Percentiles rank a stretch among this genome's conserved stretches.
These are phyloP conservation scores for Candida oleophila DNA, from an alignment of 805 yeast species.

Conservation along the genomic window DNA sequence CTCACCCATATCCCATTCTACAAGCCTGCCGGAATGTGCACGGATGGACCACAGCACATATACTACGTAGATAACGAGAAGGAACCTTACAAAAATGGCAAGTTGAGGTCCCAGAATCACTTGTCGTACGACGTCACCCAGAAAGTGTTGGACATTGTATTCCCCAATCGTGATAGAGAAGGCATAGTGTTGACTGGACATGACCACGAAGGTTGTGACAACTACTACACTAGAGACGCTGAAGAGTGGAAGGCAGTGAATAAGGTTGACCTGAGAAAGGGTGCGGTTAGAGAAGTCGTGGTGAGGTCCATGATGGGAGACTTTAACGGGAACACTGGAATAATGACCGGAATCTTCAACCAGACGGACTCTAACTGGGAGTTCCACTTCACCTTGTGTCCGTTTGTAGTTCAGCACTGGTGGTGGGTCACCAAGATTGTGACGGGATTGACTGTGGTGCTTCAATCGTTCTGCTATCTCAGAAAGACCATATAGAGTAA, in stretches of 20 bases:
- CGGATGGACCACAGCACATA: slow-evolving; percentile 72
- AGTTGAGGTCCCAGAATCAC: slow-evolving; percentile 84
- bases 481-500: neutral
- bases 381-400: slow-evolving; percentile 71
- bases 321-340: slow-evolving; percentile 83
- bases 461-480: slow-evolving; percentile 21
- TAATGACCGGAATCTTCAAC: slow-evolving; percentile 72
- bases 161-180: slow-evolving; percentile 56
- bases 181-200: slow-evolving; percentile 92
- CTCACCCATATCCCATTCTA: slow-evolving; percentile 88
- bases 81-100: slow-evolving; percentile 69
- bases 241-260: slow-evolving; percentile 10
- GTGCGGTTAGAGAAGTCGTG: slow-evolving; percentile 68
- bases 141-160: slow-evolving; percentile 67
- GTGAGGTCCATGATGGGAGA: slow-evolving; percentile 97
- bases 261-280: neutral
- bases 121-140: slow-evolving; percentile 65
- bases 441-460: slow-evolving; percentile 28
- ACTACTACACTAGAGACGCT: slow-evolving; percentile 27
- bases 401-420: slow-evolving; percentile 82
- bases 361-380: slow-evolving; percentile 48
- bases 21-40: slow-evolving; percentile 76
- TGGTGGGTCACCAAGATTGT: slow-evolving; percentile 89
- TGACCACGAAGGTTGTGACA: slow-evolving; percentile 92
- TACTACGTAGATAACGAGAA: slow-evolving; percentile 50